Conservation (phyloP, 2,329 filamentous ascomycete genomes). For the Graphium sp. region DNA sequence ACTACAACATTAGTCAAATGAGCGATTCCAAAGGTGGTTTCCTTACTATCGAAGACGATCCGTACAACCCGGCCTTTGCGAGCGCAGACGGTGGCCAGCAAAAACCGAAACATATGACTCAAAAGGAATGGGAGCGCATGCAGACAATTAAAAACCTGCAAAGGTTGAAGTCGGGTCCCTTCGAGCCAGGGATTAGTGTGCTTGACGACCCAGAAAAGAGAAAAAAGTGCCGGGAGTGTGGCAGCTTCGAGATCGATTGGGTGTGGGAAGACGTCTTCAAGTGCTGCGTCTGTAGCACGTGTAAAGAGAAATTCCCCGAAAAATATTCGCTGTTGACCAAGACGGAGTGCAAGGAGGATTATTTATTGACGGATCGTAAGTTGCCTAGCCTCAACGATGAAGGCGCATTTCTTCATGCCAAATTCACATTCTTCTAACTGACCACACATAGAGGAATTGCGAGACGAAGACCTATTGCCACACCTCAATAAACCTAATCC, state of each 20-base stretch:
- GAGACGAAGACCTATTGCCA: slow-evolving; percentile 70
- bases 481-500: slow-evolving; percentile 84
- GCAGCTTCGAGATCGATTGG: slow-evolving; percentile 76
- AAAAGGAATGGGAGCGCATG: slow-evolving; percentile 79
- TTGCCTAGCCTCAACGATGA: no score
- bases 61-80: slow-evolving; percentile 59
- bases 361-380: slow-evolving; percentile 79
- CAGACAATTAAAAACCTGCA: slow-evolving; percentile 59
- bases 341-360: slow-evolving; percentile 90
- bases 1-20: slow-evolving; percentile 97
- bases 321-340: slow-evolving; percentile 94
- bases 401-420: slow-evolving; percentile 1
- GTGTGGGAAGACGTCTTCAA: slow-evolving; percentile 81
- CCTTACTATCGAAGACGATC: slow-evolving; percentile 78
- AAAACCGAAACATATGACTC: slow-evolving; percentile 75
- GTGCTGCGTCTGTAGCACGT: slow-evolving; percentile 58
- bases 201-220: slow-evolving; percentile 44
- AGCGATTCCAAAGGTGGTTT: slow-evolving; percentile 96
- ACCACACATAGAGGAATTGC: slow-evolving; percentile 61
- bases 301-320: slow-evolving; percentile 80
- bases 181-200: slow-evolving; percentile 74
- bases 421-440: background rate
- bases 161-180: slow-evolving; percentile 62
- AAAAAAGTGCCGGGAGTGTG: slow-evolving; percentile 73
- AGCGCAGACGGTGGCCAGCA: slow-evolving; percentile 17